Conservation (phyloP, 306 rosid species). For the Echinosophora koreensis region DNA sequence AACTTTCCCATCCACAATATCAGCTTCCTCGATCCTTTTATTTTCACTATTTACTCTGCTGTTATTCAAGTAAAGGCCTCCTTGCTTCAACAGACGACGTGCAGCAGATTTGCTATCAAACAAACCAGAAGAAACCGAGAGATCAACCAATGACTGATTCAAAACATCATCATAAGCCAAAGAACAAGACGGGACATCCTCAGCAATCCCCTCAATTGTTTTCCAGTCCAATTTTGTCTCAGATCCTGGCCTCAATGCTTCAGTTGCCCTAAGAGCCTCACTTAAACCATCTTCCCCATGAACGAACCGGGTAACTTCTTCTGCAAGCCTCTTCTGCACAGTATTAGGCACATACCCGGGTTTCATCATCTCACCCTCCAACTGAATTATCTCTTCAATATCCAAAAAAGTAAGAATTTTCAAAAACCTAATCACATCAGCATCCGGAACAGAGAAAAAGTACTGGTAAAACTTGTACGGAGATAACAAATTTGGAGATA, state of each 20-base stretch:
- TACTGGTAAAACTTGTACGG: conserved; percentile 94
- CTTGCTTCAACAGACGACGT: conserved; percentile 89
- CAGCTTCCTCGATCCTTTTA: conserved; percentile 68
- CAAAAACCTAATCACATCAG: conserved; percentile 82
- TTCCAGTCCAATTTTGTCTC: conserved; percentile 91
- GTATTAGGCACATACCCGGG: conserved; percentile 79
- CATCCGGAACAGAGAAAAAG: conserved; percentile 85
- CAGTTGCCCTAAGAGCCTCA: conserved; percentile 90
- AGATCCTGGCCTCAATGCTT: conserved; percentile 90
- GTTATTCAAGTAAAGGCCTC: conserved; percentile 93
- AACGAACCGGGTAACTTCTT: conserved; percentile 88
- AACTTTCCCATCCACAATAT: conserved; percentile 90
- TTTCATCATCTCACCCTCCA: conserved; percentile 72
- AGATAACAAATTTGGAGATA: conserved; percentile 68
- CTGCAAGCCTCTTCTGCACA: conserved; percentile 81
- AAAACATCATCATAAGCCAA: conserved; percentile 73
- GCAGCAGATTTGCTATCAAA: conserved; percentile 89
- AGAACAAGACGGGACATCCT: conserved; percentile 86
- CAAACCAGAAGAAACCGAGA: conserved; percentile 87
- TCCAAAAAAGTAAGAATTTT: conserved; percentile 83
- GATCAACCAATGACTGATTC: conserved; percentile 74
- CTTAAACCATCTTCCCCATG: conserved; percentile 85
- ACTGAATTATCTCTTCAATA: conserved; percentile 62
- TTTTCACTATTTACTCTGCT: conserved; percentile 74
- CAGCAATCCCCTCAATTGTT: conserved; percentile 84